Evolutionary conservation across 176 grass and related monocot species (phyloP), one percentile per base, ranked within the genome.

Genomic region (Oryza officinalis): DNA sequence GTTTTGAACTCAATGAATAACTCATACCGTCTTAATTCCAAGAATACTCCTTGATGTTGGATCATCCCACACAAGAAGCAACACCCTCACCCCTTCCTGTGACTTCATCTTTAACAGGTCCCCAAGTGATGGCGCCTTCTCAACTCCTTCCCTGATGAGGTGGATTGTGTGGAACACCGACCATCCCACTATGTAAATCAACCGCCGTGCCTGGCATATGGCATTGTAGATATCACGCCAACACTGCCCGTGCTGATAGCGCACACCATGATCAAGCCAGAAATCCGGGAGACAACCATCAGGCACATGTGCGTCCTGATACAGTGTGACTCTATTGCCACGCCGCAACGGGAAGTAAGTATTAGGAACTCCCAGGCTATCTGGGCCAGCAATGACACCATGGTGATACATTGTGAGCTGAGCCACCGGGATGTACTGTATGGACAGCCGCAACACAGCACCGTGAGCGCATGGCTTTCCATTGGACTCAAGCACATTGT

Each of bases 281-380:
- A 98, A 63, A 44, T 89, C 82, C 17, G 92, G 95, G 27, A 95
- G 87, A 75, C 84, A 93, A 77, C 86, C 86, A 28, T 91, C 92
- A 12, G 95, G 95, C 25, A 94, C 95, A 80, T 97, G 95, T 2
- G 92, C 89, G 65, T 95, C 92, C 77, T 98, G 90, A 84, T 98
- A 95, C 41, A 93, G 84, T 27, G 81, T 97, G 37, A 94, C 88
- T 71, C 76, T 93, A 69, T 88, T 87, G 9, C 88, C 95, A 66
- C 65, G 89, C 61, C 86, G 84, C 22, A 94, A 68, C 2, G 88
- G 90, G 44, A 97, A 97, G 79, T 97, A 97, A 14, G 95, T 94
- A 68, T 91, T 71, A 12, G 95, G 90, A 35, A 97, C 95, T 1
- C 92, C 95, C 27, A 25, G 76, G 71, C 83, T 84, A 11, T 92